These are phyloP conservation scores for Penicillium alfredii DNA, from an alignment of 495 filamentous ascomycete species.

Conservation along the genomic window DNA sequence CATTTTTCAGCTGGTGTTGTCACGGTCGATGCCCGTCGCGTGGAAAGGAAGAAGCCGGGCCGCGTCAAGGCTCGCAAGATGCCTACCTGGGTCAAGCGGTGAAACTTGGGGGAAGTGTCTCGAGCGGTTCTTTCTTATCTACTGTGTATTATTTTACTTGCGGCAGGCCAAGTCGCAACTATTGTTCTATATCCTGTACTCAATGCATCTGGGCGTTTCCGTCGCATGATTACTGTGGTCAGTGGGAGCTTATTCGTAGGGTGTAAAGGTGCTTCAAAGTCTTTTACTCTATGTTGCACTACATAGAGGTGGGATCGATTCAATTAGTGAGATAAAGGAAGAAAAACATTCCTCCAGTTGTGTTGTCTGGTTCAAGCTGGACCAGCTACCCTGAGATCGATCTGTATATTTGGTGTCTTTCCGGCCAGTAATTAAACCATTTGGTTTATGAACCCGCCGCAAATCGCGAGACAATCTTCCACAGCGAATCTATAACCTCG, in stretches of 20 bases:
- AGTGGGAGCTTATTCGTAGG: no score
- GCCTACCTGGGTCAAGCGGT: constrained; percentile 93
- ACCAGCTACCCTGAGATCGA: no score
- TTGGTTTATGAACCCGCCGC: no score
- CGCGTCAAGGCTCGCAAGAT: constrained; percentile 95
- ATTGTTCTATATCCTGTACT: constrained; percentile 31
- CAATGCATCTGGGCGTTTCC: constrained; percentile 28
- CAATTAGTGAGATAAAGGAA: no score
- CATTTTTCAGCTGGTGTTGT: constrained; percentile 70
- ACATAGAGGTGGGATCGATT: constrained; percentile 1
- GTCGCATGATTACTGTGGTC: constrained; percentile 15
- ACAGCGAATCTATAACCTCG: no score
- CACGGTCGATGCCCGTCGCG: constrained; percentile 82
- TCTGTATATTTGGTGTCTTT: no score
- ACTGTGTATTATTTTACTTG: constrained; percentile 27
- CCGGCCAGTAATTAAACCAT: no score
- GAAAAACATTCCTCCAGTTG: no score
- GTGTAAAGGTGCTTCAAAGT: no score
- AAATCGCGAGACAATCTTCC: no score
- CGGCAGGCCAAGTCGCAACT: constrained; percentile 16
- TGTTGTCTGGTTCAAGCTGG: no score
- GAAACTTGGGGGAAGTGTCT: constrained; percentile 13
- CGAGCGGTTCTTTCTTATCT: constrained; percentile 15
- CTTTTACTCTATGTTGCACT: no score
- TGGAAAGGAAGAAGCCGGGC: constrained; percentile 98